Conservation (phyloP, 177 flowering plant genomes). For the Vitis hybrid region DNA sequence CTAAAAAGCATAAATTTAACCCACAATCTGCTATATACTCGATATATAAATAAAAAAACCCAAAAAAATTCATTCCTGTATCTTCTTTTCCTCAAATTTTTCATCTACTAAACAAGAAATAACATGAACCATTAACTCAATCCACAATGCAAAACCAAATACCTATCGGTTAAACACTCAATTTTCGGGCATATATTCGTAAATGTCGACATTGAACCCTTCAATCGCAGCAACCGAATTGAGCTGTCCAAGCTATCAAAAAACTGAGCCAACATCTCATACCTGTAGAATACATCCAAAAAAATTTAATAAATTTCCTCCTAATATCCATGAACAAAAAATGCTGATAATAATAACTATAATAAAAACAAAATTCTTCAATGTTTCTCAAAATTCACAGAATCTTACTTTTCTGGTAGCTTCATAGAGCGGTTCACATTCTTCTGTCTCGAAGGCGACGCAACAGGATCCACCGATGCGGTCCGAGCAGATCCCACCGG, state of each 20-base stretch:
- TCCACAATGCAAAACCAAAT: slow-evolving; percentile 4
- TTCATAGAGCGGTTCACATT: slow-evolving; percentile 10
- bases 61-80: too few species aligned
- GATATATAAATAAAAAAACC: too few species aligned
- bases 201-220: slow-evolving; percentile 47
- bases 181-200: slow-evolving; percentile 49
- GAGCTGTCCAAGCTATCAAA: slow-evolving; percentile 66
- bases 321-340: not conserved
- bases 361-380: not conserved
- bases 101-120: not conserved
- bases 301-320: not conserved
- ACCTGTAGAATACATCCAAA: slow-evolving; percentile 33
- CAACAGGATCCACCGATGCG: slow-evolving; percentile 13
- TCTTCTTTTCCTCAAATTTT: too few species aligned
- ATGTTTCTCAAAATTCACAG: not conserved
- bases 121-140: not conserved
- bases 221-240: slow-evolving; percentile 57
- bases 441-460: slow-evolving; percentile 5
- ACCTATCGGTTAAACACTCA: slow-evolving; percentile 75
- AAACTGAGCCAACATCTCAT: slow-evolving; percentile 53
- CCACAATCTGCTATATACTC: too few species aligned
- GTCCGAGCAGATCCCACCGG: slow-evolving; percentile 15
- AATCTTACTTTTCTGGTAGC: slow-evolving; percentile 62
- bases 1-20: too few species aligned
- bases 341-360: not conserved